Conservation (phyloP, 2,329 filamentous ascomycete species). For the Arthroderma sp. region DNA sequence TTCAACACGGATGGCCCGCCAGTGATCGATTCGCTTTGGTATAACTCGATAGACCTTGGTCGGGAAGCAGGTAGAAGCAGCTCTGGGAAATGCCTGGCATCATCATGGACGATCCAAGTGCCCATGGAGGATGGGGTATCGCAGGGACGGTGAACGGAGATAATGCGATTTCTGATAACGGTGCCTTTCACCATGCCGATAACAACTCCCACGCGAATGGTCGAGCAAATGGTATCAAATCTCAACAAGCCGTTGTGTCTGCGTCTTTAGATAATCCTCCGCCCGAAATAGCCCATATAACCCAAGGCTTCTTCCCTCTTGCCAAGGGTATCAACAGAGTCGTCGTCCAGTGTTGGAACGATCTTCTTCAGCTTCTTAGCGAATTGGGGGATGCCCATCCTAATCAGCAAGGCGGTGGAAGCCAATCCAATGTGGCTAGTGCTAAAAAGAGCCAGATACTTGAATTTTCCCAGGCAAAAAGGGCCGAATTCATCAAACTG, state of each 20-base stretch:
- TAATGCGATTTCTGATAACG: constrained; percentile 17
- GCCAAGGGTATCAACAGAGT: constrained; percentile 63
- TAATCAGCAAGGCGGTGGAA: constrained; percentile 34
- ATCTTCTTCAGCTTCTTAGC: constrained; percentile 57
- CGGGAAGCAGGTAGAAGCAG: not conserved
- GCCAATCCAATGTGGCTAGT: constrained; percentile 46
- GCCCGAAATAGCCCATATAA: constrained; percentile 55
- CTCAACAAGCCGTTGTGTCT: not conserved
- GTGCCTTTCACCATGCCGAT: constrained; percentile 19
- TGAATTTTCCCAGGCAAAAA: constrained; percentile 64
- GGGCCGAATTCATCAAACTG: constrained; percentile 84
- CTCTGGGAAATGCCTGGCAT: constrained; percentile 27
- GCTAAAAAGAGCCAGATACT: constrained; percentile 62
- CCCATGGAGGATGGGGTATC: not conserved
- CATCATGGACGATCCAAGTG: constrained; percentile 26
- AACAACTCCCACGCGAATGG: constrained; percentile 16
- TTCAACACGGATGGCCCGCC: not conserved
- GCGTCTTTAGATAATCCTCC: constrained; percentile 25
- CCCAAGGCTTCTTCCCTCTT: constrained; percentile 63
- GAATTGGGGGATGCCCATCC: constrained; percentile 58
- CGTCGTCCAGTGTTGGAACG: constrained; percentile 71
- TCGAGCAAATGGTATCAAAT: not conserved
- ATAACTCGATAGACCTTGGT: not conserved
- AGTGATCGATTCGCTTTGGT: not conserved
- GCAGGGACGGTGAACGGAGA: constrained; percentile 1